Percentiles rank a stretch among this genome's conserved stretches.
Conservation (phyloP, 805 yeast species). For the Schwanniomyces vanrijiae region DNA sequence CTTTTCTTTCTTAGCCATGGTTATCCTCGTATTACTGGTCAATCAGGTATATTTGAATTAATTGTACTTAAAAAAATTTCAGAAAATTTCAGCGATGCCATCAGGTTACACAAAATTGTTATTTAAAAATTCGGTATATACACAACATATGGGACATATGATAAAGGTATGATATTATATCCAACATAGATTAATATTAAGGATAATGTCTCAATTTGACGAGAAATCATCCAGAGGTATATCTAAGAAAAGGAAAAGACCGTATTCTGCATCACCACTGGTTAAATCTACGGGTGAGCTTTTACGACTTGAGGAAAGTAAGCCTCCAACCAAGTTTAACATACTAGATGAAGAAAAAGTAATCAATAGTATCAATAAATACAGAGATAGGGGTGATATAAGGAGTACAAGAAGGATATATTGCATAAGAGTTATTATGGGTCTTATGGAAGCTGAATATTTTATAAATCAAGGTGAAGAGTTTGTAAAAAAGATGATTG, state of each 20-base stretch:
- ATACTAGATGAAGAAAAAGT: slow-evolving; percentile 27
- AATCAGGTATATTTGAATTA: not conserved
- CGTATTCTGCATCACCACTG: slow-evolving; percentile 2
- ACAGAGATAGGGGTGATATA: slow-evolving; percentile 8
- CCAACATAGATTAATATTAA: not conserved
- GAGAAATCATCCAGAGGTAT: not conserved
- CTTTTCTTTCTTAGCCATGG: slow-evolving; percentile 49
- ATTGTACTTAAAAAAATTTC: slow-evolving; percentile 8
- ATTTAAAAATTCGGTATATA: not conserved
- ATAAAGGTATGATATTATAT: not conserved
- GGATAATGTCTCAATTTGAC: not conserved
- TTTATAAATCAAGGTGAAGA: slow-evolving; percentile 15
- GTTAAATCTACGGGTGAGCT: not conserved
- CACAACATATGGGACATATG: not conserved
- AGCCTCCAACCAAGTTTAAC: not conserved
- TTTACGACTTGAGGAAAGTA: slow-evolving; percentile 5
- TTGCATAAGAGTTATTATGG: slow-evolving; percentile 12
- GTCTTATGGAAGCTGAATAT: slow-evolving; percentile 24
- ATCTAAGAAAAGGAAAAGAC: slow-evolving; percentile 6
- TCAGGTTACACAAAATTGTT: slow-evolving; percentile 7
- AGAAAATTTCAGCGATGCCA: slow-evolving; percentile 8
- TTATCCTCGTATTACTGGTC: slow-evolving; percentile 3
- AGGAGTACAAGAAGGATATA: not conserved
- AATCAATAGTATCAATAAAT: slow-evolving; percentile 18
- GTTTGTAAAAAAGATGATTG: slow-evolving; percentile 13